Base-by-base conservation (phyloP, 108 stramenopile species). In the Chaetoceros muelleri region DNA sequence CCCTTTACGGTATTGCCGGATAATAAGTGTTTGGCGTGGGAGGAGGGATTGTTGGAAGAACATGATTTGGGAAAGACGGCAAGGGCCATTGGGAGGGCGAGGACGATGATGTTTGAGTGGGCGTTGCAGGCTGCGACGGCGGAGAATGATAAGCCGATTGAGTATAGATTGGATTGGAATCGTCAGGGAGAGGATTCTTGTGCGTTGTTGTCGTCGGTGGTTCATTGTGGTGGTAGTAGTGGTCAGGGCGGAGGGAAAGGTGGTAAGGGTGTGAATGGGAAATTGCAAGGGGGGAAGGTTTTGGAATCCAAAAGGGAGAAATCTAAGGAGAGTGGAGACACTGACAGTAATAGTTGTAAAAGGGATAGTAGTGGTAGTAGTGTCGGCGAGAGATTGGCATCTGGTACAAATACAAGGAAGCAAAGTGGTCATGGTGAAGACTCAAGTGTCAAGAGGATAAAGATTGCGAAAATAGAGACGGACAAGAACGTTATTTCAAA, bases 161-260 rank as follows among this genome's bases (percentile, higher is more conserved):
- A 84, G 58, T 51, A 73, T 48, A 70, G 89, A 48, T 71, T 90
- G 80, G 89, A 90, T 53, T 90, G 82, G 80, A 90, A 90, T 59
- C 84, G 84, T 56, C 57, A 75, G 58, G 53, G 52, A 62, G 31
- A 58, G 56, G 60, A 56, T 69, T 16, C n/a, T n/a, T n/a, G n/a
- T n/a, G n/a, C n/a, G n/a, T 47, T 66, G 17, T 64, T 60, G 5
- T 61, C 64, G 0, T 60, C 63, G 16, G 48, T 60, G 44, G 22
- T 55, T 50, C 34, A n/a, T 23, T 13, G 18, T 31, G 8, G 7
- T 10, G 13, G 45, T 40, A 5, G 21, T 46, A 23, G 5, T 13
- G 18, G 44, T n/a, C n/a, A 44, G 46, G 26, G 21, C 29, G 30
- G 57, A 58, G 50, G 30, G n/a, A 55, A 34, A 19, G 31, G 16